A percentile compares a stretch with the other conserved stretches of the same genome.
These are phyloP conservation scores for Trametes meyenii DNA, from an alignment of 768 basidiomycete genomes.

Conservation along the genomic window DNA sequence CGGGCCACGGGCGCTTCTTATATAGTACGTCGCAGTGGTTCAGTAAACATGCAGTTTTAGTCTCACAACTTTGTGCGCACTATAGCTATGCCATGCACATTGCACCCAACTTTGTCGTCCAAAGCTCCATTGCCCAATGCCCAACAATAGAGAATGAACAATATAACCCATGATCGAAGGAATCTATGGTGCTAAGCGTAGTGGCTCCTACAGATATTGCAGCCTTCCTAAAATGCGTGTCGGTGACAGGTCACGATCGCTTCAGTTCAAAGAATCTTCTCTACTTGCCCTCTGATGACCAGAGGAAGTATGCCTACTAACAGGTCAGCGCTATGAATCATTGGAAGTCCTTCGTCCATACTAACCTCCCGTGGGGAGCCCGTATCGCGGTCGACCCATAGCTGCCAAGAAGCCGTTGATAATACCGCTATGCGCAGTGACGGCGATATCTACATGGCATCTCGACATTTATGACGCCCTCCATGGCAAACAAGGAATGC, in stretches of 20 bases:
- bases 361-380: slow-evolving; percentile 67
- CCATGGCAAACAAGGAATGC: not conserved
- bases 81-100: not conserved
- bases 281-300: no score
- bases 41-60: not conserved
- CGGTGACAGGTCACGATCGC: no score
- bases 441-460: slow-evolving; percentile 54
- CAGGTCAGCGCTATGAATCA: not conserved
- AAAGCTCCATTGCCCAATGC: no score
- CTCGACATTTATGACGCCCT: no score
- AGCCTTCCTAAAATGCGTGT: no score
- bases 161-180: no score
- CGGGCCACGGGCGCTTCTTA: not conserved
- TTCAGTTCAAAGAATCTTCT: no score
- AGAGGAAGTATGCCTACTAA: not conserved
- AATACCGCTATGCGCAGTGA: slow-evolving; percentile 68
- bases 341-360: not conserved
- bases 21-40: not conserved
- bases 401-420: slow-evolving; percentile 57
- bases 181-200: no score
- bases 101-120: no score
- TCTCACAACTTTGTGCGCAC: not conserved
- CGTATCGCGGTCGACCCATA: slow-evolving; percentile 47
- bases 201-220: no score
- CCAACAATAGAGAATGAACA: no score